Evolutionary conservation across 208 protist species (phyloP), one percentile per base, ranked within the genome.

Genomic region (Leishmania tarentolae): DNA sequence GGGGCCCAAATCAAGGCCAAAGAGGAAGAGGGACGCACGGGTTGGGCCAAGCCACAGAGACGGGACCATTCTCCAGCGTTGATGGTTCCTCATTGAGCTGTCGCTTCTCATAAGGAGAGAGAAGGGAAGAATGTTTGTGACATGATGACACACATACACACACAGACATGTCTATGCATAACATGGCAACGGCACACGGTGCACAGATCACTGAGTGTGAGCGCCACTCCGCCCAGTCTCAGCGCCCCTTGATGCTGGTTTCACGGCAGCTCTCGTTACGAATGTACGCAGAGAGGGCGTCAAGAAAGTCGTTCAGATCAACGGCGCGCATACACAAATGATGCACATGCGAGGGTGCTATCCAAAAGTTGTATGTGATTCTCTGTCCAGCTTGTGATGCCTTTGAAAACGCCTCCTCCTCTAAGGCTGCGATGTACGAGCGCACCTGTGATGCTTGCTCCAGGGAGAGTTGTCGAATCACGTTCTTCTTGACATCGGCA

Each of bases 281-380:
- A 57, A 85, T 81, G 24, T 59, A 85, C 1, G 70, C 76, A 28
- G 9, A 37, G 28, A 85, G 75, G 19, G 82, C 75, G 0, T 57
- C 17, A 4, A 85, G 40, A 17, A 85, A 85, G 35, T 2, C 35
- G n/a, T 78, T 44, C 35, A 85, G 52, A 11, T 50, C 57, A 9
- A 4, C 53, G 21, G 76, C 59, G 17, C 46, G 66, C 82, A 78
- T 85, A 63, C 82, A 85, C 28, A 85, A 13, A 31, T 85, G 82
- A 42, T 85, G 82, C 2, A 52, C 82, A 35, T 85, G 82, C 0
- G 76, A 40, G 0, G 82, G 76, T 4, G 82, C 81, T n/a, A 85
- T 56, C 9, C 71, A 59, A 24, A 85, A 85, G 28, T 81, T 85
- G 56, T 81, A 81, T 44, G 31, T 5, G 11, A 42, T 40, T 13